A percentile compares a stretch with the other conserved stretches of the same genome.
Evolutionary conservation across 441 rosid genomes (phyloP).

Genomic region (Adansonia grandidieri): DNA sequence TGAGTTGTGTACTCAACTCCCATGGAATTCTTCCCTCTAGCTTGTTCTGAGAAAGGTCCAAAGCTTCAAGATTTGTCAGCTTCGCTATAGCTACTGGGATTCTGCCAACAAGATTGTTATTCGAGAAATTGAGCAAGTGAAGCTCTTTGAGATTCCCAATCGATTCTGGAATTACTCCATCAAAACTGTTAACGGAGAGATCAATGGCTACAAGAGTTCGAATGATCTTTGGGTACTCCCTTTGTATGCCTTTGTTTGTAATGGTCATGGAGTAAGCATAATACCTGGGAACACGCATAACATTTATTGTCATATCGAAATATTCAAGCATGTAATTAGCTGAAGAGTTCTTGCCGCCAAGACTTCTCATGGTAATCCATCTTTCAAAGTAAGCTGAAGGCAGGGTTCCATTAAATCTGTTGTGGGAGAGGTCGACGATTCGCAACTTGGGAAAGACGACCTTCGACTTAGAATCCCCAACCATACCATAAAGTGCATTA

Average conservation of each 20-base stretch:
- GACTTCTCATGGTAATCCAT: slow-evolving; percentile 30
- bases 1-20: slow-evolving; percentile 31
- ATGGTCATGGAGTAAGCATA: slow-evolving; percentile 9
- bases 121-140: slow-evolving; percentile 37
- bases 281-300: background rate
- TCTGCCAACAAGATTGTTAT: slow-evolving; percentile 33
- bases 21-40: slow-evolving; percentile 40
- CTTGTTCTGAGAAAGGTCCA: slow-evolving; percentile 45
- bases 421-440: slow-evolving; percentile 34
- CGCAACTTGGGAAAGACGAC: slow-evolving; percentile 23
- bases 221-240: slow-evolving; percentile 17
- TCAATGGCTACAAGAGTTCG: slow-evolving; percentile 24
- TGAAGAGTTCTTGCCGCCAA: background rate
- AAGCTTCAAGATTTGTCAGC: slow-evolving; percentile 27
- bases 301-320: background rate
- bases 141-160: slow-evolving; percentile 34
- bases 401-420: slow-evolving; percentile 21
- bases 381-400: slow-evolving; percentile 30
- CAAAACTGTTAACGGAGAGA: slow-evolving; percentile 37
- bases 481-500: slow-evolving; percentile 37
- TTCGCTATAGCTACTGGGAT: slow-evolving; percentile 36
- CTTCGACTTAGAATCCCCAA: background rate
- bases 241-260: slow-evolving; percentile 37
- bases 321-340: background rate
- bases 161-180: slow-evolving; percentile 36